Evolutionary conservation across 2,329 filamentous ascomycete genomes (phyloP).

Genomic region (Alternaria infectoria): DNA sequence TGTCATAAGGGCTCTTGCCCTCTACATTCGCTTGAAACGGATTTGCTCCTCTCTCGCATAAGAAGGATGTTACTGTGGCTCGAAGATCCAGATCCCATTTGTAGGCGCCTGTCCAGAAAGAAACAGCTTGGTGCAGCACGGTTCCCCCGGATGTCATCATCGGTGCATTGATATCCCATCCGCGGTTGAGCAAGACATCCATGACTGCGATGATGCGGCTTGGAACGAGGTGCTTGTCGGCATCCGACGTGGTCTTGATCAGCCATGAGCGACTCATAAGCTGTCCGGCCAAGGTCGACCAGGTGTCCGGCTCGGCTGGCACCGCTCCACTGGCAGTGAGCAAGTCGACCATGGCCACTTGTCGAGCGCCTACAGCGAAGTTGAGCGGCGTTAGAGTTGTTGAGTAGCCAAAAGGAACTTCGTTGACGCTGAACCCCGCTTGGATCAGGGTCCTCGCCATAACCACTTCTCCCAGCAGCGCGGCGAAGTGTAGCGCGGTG

Average conservation of each 20-base stretch:
- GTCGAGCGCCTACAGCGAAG: slow-evolving; percentile 31
- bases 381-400: slow-evolving; percentile 26
- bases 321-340: slow-evolving; percentile 22
- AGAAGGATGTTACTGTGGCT: slow-evolving; percentile 15
- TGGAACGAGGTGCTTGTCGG: slow-evolving; percentile 20
- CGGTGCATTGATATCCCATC: slow-evolving; percentile 26
- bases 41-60: slow-evolving; percentile 24
- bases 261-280: slow-evolving; percentile 32
- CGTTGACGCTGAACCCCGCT: slow-evolving; percentile 27
- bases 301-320: slow-evolving; percentile 26
- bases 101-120: slow-evolving; percentile 30
- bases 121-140: slow-evolving; percentile 31
- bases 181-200: slow-evolving; percentile 20
- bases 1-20: slow-evolving; percentile 26
- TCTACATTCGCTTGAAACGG: slow-evolving; percentile 18
- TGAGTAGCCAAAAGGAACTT: slow-evolving; percentile 31
- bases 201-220: slow-evolving; percentile 20
- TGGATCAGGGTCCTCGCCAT: slow-evolving; percentile 26
- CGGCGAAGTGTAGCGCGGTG: slow-evolving; percentile 33
- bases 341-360: slow-evolving; percentile 30
- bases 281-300: slow-evolving; percentile 27
- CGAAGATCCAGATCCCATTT: slow-evolving; percentile 28
- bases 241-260: slow-evolving; percentile 28
- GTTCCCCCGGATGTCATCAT: slow-evolving; percentile 18
- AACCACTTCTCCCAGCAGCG: slow-evolving; percentile 33